Evolutionary conservation across 2,329 filamentous ascomycete species (phyloP).

Genomic region (Karstenula rhodostoma): DNA sequence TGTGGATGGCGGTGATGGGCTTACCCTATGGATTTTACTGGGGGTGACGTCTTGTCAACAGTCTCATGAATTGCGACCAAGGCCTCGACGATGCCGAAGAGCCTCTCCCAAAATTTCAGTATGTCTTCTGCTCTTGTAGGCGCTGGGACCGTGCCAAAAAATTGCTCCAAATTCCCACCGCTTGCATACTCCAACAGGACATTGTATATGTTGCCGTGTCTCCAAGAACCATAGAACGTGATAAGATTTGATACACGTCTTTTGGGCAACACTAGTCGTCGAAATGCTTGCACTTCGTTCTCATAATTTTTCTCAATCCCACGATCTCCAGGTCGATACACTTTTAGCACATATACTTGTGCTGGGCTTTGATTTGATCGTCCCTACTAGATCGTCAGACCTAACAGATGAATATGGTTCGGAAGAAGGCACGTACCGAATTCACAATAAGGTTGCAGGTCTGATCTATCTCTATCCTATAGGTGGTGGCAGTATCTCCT

Average conservation of each 20-base stretch:
- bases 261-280: not conserved
- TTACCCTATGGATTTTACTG: no score
- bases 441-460: no score
- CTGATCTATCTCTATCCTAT: no score
- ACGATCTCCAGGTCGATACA: slow-evolving; percentile 14
- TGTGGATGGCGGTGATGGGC: no score
- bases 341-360: slow-evolving; percentile 28
- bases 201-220: slow-evolving; percentile 31
- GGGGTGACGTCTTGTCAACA: not conserved
- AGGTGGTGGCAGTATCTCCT: no score
- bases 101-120: slow-evolving; percentile 40
- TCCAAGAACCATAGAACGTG: slow-evolving; percentile 28
- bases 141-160: slow-evolving; percentile 35
- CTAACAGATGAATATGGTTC: no score
- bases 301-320: slow-evolving; percentile 17
- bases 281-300: slow-evolving; percentile 8
- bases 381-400: slow-evolving; percentile 18
- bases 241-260: not conserved
- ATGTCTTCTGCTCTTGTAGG: slow-evolving; percentile 36
- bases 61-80: slow-evolving; percentile 36
- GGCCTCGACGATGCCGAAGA: slow-evolving; percentile 39
- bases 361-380: not conserved
- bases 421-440: no score
- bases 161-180: slow-evolving; percentile 40
- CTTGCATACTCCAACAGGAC: slow-evolving; percentile 50